These are phyloP conservation scores for Caloboletus firmus DNA, from an alignment of 1,284 basidiomycete species.

Conservation along the genomic window DNA sequence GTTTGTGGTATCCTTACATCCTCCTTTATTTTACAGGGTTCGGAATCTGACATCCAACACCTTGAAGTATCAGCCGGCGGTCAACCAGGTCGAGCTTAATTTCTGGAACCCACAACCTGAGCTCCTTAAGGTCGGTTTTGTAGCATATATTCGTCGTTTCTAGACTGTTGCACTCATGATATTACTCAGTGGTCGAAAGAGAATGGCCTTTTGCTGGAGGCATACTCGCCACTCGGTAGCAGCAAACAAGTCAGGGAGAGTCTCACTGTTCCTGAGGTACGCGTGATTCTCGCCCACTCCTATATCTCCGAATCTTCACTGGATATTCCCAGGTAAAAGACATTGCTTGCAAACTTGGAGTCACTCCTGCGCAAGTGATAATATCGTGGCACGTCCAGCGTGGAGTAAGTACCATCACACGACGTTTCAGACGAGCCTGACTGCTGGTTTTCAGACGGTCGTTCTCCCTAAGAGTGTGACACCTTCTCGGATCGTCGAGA, in stretches of 20 bases:
- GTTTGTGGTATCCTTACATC: neutral
- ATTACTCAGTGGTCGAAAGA: slow-evolving; percentile 56
- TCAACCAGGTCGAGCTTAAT: slow-evolving; percentile 84
- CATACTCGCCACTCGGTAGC: slow-evolving; percentile 79
- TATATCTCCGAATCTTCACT: neutral
- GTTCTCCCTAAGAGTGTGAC: slow-evolving; percentile 83
- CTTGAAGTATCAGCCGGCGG: slow-evolving; percentile 72
- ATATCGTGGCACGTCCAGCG: slow-evolving; percentile 82
- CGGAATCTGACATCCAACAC: slow-evolving; percentile 69
- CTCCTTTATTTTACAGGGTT: slow-evolving; percentile 37
- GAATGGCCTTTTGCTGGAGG: slow-evolving; percentile 66
- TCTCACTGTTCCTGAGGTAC: slow-evolving; percentile 54
- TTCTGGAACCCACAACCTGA: slow-evolving; percentile 84
- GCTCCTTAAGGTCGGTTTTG: slow-evolving; percentile 56
- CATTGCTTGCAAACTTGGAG: slow-evolving; percentile 62
- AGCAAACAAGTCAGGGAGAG: slow-evolving; percentile 55
- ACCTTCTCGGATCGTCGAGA: slow-evolving; percentile 67
- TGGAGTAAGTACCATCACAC: slow-evolving; percentile 51
- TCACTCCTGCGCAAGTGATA: slow-evolving; percentile 77
- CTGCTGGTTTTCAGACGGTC: slow-evolving; percentile 47
- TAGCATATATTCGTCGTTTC: neutral
- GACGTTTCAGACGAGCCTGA: neutral
- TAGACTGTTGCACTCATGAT: neutral
- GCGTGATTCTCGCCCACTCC: neutral
- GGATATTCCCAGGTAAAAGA: slow-evolving; percentile 44